phyloP scores from a whole-genome alignment of 305 asterid species.

The Fraxinus ornus region DNA sequence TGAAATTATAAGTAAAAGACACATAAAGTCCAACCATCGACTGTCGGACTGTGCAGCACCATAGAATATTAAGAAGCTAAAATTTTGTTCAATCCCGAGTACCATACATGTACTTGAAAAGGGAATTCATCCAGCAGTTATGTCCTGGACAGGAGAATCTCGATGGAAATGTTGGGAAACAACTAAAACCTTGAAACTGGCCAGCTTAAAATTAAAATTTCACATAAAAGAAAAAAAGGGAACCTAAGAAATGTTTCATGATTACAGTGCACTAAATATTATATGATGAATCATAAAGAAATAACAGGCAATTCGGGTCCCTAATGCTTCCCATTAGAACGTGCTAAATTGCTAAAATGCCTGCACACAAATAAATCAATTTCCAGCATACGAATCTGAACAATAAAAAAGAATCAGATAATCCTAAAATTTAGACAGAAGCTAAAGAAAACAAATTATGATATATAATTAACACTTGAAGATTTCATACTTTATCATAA shows the following conservation, averaged over 20 bases:
- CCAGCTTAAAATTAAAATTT: neutral
- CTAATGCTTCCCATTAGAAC: neutral
- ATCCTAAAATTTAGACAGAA: neutral
- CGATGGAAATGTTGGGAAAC: neutral
- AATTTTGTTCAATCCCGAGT: neutral
- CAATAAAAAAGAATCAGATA: neutral
- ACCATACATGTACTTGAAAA: neutral
- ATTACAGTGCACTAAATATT: neutral
- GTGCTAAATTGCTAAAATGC: neutral
- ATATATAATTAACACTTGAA: neutral
- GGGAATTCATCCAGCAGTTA: neutral
- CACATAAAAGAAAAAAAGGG: neutral
- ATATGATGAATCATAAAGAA: neutral
- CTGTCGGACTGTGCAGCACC: neutral
- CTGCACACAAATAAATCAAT: neutral
- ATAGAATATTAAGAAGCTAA: neutral
- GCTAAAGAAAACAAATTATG: neutral
- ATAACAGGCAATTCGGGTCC: neutral
- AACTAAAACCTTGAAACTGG: neutral
- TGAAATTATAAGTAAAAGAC: neutral
- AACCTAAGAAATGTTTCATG: neutral
- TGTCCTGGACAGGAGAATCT: neutral
- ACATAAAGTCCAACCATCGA: neutral
- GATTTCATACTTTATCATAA: neutral
- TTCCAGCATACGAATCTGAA: neutral